Percentiles rank a stretch among this genome's conserved stretches.
Conservation (phyloP, 305 asterid species). For the Fraxinus platypoda region DNA sequence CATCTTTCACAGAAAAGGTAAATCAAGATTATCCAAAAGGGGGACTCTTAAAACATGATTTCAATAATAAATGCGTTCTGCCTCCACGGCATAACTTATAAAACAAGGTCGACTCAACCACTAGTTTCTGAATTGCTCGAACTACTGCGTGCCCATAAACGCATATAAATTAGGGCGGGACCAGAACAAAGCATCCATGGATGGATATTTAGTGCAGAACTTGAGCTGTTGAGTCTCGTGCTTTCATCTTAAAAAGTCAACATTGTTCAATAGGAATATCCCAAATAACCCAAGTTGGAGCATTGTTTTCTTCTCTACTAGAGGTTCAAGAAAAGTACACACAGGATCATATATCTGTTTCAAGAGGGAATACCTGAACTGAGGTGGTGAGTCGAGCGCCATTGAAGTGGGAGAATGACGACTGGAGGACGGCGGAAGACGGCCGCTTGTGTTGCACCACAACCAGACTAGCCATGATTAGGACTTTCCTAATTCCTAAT, state of each 20-base stretch:
- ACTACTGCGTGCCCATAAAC: not conserved
- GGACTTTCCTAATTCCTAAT: not conserved
- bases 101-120: not conserved
- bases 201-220: not conserved
- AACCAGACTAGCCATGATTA: slow-evolving; percentile 62
- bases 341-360: not conserved
- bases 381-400: slow-evolving; percentile 55
- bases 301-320: not conserved
- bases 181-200: not conserved
- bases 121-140: not conserved
- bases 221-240: not conserved
- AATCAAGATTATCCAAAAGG: no score
- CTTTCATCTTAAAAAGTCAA: not conserved
- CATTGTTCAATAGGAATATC: not conserved
- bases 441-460: slow-evolving; percentile 74
- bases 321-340: not conserved
- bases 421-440: slow-evolving; percentile 53
- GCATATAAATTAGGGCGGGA: not conserved
- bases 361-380: slow-evolving; percentile 38
- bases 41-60: no score
- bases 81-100: no score
- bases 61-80: no score
- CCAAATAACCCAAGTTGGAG: not conserved
- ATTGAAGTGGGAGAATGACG: slow-evolving; percentile 75
- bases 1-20: not conserved